Percentiles rank a stretch among this genome's conserved stretches.
These are phyloP conservation scores for Annulohypoxylon nitens DNA, from an alignment of 495 filamentous ascomycete species.

Conservation along the genomic window DNA sequence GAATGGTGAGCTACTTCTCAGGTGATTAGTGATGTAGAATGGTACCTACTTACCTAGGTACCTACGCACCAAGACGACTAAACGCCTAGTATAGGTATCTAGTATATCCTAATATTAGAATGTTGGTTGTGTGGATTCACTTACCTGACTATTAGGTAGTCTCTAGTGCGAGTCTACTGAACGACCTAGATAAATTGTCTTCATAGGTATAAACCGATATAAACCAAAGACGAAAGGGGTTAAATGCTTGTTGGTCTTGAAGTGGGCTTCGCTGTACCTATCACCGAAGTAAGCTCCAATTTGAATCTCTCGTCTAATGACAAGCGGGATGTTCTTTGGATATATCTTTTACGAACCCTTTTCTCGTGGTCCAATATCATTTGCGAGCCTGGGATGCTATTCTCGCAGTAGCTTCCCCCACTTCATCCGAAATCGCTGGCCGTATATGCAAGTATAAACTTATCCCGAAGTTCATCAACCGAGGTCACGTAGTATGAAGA, in stretches of 20 bases:
- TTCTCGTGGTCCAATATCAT: constrained; percentile 1
- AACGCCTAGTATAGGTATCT: too few relatives aligned
- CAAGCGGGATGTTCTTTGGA: not conserved
- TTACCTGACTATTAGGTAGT: not conserved
- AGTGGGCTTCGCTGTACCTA: not conserved
- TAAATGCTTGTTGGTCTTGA: not conserved
- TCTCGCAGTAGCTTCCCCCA: constrained; percentile 36
- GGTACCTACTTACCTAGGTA: too few relatives aligned
- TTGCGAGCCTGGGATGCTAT: constrained; percentile 8
- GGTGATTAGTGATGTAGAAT: too few relatives aligned
- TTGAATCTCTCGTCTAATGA: not conserved
- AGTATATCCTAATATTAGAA: not conserved
- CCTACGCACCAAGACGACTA: too few relatives aligned
- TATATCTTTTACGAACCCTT: constrained; percentile 3
- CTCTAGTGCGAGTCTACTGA: not conserved
- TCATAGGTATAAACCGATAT: not conserved
- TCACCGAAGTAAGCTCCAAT: not conserved
- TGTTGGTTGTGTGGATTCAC: not conserved
- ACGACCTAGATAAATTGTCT: not conserved
- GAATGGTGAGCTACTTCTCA: too few relatives aligned
- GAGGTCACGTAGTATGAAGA: constrained; percentile 7
- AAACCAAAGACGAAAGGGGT: not conserved
- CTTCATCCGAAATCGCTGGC: constrained; percentile 44
- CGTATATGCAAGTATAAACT: constrained; percentile 19
- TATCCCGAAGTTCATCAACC: constrained; percentile 12